Evolutionary conservation across 371 early-diverging fungal genomes (phyloP).

Genomic region (Chytridiales sp.): DNA sequence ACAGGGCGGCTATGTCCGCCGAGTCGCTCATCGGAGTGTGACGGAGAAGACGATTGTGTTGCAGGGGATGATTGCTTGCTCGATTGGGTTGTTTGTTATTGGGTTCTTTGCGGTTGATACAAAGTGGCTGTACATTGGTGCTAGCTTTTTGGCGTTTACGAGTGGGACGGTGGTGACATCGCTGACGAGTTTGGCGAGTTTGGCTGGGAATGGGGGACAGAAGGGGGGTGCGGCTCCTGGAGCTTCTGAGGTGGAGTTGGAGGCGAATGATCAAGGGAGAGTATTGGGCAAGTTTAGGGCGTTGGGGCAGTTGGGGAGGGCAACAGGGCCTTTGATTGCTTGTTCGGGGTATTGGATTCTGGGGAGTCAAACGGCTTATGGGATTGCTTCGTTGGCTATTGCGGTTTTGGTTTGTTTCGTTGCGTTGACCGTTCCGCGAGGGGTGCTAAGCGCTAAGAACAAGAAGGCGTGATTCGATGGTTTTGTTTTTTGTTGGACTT

Average conservation of each 20-base stretch:
- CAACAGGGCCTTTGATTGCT: conserved; percentile 83
- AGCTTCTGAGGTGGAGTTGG: conserved; percentile 29
- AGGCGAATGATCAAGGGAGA: conserved; percentile 54
- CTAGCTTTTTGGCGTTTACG: conserved; percentile 81
- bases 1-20: conserved; percentile 92
- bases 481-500: no score
- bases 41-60: conserved; percentile 71
- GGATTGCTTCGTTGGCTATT: conserved; percentile 9
- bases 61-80: conserved; percentile 76
- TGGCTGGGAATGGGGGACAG: conserved; percentile 51
- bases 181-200: conserved; percentile 73
- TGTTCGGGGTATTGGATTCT: conserved; percentile 87
- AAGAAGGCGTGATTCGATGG: no score
- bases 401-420: conserved; percentile 8
- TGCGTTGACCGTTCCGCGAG: no score
- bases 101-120: conserved; percentile 52
- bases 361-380: conserved; percentile 50
- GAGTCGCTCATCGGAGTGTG: conserved; percentile 59
- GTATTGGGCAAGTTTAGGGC: conserved; percentile 85
- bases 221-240: conserved; percentile 11
- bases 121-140: conserved; percentile 58
- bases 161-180: conserved; percentile 92
- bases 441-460: no score
- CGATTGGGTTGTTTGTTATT: conserved; percentile 65
- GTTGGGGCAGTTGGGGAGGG: conserved; percentile 89